These are phyloP conservation scores for Daldinia decipiens DNA, from an alignment of 495 filamentous ascomycete genomes.

Conservation along the genomic window DNA sequence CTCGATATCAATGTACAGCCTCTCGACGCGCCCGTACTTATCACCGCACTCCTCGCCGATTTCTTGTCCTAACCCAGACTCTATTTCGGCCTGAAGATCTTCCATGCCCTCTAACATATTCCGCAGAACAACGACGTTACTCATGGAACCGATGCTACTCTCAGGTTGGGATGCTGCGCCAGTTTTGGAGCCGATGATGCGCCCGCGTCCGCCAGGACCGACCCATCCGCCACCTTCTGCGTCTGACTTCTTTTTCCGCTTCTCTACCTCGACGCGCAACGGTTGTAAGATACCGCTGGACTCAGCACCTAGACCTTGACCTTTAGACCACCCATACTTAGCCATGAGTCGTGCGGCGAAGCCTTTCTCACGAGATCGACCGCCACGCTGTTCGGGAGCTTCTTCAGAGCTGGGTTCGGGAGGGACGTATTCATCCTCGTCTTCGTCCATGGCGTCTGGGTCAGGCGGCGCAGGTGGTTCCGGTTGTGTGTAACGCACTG, in stretches of 20 bases:
- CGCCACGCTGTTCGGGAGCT: conserved; percentile 59
- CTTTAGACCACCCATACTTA: conserved; percentile 93
- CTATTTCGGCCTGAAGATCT: conserved; percentile 71
- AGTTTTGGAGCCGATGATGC: conserved; percentile 73
- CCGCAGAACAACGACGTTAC: conserved; percentile 78
- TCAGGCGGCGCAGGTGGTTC: conserved; percentile 54
- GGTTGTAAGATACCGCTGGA: conserved; percentile 84
- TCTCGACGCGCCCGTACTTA: conserved; percentile 89
- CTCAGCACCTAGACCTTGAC: conserved; percentile 83
- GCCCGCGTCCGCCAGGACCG: conserved; percentile 73
- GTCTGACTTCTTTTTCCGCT: conserved; percentile 79
- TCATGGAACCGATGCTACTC: conserved; percentile 64
- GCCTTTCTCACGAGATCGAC: conserved; percentile 80
- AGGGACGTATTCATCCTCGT: conserved; percentile 61
- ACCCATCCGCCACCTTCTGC: conserved; percentile 82
- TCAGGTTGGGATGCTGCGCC: conserved; percentile 37
- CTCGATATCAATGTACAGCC: conserved; percentile 74
- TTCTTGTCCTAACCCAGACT: conserved; percentile 84
- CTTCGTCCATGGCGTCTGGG: conserved; percentile 62
- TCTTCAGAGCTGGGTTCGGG: conserved; percentile 35
- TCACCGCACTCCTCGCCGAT: conserved; percentile 92
- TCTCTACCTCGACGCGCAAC: conserved; percentile 82
- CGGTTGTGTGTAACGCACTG: conserved; percentile 82
- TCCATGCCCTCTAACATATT: conserved; percentile 85
- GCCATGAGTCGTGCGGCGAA: conserved; percentile 88